Conservation (phyloP, 2,329 filamentous ascomycete genomes). For the Xylaria arbuscula region DNA sequence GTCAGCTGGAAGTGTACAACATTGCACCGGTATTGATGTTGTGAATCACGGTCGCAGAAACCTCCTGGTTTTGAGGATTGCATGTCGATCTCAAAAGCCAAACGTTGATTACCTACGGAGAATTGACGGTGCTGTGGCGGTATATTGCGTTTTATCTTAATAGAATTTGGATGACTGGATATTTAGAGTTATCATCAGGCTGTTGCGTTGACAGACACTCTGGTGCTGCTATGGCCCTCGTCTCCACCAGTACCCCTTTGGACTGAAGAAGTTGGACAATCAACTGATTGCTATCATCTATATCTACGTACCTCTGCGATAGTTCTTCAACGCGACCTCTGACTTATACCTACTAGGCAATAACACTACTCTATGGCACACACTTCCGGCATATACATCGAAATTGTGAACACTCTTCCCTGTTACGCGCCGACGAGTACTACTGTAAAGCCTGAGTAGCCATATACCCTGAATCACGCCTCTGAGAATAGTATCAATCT, state of each 20-base stretch:
- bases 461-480: no score
- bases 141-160: neutral
- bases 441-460: no score
- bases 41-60: neutral
- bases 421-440: neutral
- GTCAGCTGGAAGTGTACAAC: neutral
- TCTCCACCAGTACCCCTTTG: neutral
- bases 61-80: neutral
- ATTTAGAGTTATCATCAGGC: conserved; percentile 3
- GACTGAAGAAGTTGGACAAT: neutral
- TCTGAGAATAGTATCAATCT: no score
- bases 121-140: neutral
- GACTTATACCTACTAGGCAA: neutral
- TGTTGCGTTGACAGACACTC: neutral
- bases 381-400: neutral
- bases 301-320: neutral
- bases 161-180: neutral
- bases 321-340: neutral
- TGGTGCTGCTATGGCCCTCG: no score
- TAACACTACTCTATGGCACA: neutral
- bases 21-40: neutral
- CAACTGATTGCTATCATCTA: neutral
- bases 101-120: neutral
- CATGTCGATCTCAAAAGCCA: neutral
- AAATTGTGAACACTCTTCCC: neutral